These are phyloP conservation scores for Keithomyces neogunnii DNA, from an alignment of 2,329 filamentous ascomycete species.

Conservation along the genomic window DNA sequence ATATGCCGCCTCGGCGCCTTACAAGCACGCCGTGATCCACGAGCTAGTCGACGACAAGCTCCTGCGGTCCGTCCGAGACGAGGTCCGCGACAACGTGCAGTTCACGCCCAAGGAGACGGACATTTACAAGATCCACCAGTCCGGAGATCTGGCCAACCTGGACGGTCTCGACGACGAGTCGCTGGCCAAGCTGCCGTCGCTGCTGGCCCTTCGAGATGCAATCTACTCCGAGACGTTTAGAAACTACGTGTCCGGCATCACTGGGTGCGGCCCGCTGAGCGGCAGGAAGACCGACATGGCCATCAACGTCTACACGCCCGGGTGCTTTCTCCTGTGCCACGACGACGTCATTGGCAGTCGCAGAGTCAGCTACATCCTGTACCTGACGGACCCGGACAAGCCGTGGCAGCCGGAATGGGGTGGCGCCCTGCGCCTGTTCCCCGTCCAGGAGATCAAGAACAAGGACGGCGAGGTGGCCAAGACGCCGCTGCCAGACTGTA, in stretches of 20 bases:
- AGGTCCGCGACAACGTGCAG: constrained; percentile 83
- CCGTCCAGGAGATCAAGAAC: constrained; percentile 50
- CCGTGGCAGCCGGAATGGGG: constrained; percentile 91
- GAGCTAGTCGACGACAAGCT: constrained; percentile 71
- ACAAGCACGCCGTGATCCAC: constrained; percentile 88
- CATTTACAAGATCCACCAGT: constrained; percentile 99
- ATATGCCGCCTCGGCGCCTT: constrained; percentile 60
- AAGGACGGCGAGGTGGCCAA: constrained; percentile 67
- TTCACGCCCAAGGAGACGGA: constrained; percentile 99
- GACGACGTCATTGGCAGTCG: constrained; percentile 98
- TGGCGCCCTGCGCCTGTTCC: constrained; percentile 81
- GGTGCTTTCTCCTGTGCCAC: constrained; percentile 91
- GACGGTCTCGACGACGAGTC: constrained; percentile 86
- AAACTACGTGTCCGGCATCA: constrained; percentile 79
- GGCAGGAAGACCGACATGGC: constrained; percentile 98
- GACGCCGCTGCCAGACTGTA: constrained; percentile 70
- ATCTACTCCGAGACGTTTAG: constrained; percentile 88
- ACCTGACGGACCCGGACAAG: constrained; percentile 84
- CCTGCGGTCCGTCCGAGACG: constrained; percentile 75
- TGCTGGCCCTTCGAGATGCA: constrained; percentile 88
- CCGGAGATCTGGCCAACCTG: constrained; percentile 91
- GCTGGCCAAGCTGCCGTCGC: constrained; percentile 74
- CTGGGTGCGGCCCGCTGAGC: constrained; percentile 76
- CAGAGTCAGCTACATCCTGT: constrained; percentile 93
- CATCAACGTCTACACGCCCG: constrained; percentile 96